Conservation (phyloP, 352 stramenopile genomes). For the Phytophthora aleatoria region DNA sequence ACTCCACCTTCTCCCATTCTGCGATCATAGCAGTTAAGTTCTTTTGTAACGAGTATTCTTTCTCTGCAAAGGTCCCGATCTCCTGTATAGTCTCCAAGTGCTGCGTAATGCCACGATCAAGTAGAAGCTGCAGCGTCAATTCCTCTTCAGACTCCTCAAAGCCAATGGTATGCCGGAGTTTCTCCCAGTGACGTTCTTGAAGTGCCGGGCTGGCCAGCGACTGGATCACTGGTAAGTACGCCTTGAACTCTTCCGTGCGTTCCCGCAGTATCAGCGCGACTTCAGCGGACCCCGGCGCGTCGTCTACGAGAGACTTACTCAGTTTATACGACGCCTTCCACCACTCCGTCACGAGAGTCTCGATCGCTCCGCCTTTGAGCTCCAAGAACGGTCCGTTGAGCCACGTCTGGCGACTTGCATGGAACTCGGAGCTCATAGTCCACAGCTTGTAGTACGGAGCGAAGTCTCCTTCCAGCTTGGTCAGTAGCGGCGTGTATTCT, state of each 20-base stretch:
- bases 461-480: slow-evolving; percentile 87
- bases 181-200: slow-evolving; percentile 93
- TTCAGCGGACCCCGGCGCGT: slow-evolving; percentile 85
- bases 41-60: slow-evolving; percentile 95
- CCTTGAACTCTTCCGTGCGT: slow-evolving; percentile 92
- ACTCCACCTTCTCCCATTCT: slow-evolving; percentile 94
- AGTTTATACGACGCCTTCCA: slow-evolving; percentile 94
- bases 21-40: slow-evolving; percentile 93
- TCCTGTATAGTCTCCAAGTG: slow-evolving; percentile 92
- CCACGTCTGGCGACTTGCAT: slow-evolving; percentile 91
- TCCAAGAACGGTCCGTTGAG: slow-evolving; percentile 92
- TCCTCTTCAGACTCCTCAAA: slow-evolving; percentile 88
- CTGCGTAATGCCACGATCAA: slow-evolving; percentile 82
- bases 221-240: slow-evolving; percentile 93
- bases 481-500: slow-evolving; percentile 86
- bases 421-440: slow-evolving; percentile 95
- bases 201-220: slow-evolving; percentile 90
- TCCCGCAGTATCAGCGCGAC: slow-evolving; percentile 89
- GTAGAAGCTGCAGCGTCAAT: slow-evolving; percentile 78
- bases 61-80: slow-evolving; percentile 92
- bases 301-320: slow-evolving; percentile 89
- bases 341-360: slow-evolving; percentile 91
- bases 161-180: slow-evolving; percentile 88
- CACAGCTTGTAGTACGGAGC: slow-evolving; percentile 94
- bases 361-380: slow-evolving; percentile 89